phyloP scores from a whole-genome alignment of 768 basidiomycete genomes.

The Rhodocollybia butyracea region DNA sequence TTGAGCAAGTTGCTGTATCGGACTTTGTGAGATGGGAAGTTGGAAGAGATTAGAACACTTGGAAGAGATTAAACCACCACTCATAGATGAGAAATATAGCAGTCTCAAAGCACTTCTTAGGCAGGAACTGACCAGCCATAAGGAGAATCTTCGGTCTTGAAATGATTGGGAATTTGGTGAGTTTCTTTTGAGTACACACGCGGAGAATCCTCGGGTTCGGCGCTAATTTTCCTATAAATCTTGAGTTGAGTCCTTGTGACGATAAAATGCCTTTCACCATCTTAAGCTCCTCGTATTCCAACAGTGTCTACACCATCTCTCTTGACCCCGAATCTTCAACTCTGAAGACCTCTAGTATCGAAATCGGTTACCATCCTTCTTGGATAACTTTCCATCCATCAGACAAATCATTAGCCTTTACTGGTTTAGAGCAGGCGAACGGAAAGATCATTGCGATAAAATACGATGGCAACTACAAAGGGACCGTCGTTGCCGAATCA shows the following conservation, averaged over 20 bases:
- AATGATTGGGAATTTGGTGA: too few species aligned
- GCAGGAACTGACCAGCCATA: too few species aligned
- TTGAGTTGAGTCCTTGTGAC: neutral
- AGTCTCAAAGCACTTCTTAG: too few species aligned
- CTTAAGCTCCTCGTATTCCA: slow-evolving; percentile 63
- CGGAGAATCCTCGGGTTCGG: too few species aligned
- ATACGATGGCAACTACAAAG: slow-evolving; percentile 50
- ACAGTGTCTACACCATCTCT: slow-evolving; percentile 56
- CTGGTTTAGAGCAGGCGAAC: slow-evolving; percentile 65
- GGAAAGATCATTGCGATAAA: slow-evolving; percentile 62
- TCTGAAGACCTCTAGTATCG: slow-evolving; percentile 38
- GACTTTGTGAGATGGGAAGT: slow-evolving; percentile 28
- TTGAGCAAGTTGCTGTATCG: slow-evolving; percentile 30
- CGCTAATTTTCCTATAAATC: neutral
- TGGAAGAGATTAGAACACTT: slow-evolving; percentile 10
- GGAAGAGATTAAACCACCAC: too few species aligned
- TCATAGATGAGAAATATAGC: too few species aligned
- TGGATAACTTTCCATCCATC: slow-evolving; percentile 68
- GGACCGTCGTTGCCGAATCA: slow-evolving; percentile 44
- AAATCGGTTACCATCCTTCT: slow-evolving; percentile 64
- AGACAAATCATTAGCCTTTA: slow-evolving; percentile 56
- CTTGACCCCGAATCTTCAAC: slow-evolving; percentile 59
- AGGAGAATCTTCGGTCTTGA: too few species aligned
- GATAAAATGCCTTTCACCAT: slow-evolving; percentile 29
- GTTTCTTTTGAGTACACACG: too few species aligned